Evolutionary conservation across 2,329 filamentous ascomycete genomes (phyloP), one percentile per base, ranked within the genome.

Genomic region (Periconia sp.): DNA sequence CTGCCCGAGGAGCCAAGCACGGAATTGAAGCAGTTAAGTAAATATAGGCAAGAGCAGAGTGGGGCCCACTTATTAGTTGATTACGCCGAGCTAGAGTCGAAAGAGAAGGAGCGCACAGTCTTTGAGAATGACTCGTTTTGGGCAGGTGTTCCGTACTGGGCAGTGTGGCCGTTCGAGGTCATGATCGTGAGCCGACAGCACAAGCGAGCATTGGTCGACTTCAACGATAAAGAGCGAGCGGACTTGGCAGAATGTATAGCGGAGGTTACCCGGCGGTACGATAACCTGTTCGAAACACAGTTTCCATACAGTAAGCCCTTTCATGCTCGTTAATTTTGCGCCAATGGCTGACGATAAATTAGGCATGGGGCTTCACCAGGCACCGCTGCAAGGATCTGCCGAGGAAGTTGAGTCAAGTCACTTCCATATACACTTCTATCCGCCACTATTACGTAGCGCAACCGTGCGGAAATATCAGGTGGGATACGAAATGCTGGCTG

Each of bases 381-480:
- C 94, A 13, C 94, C 94, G 3, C 79, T 99, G 5, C 83, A 87
- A 18, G 91, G 89, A 16, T 87, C 83, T 0, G 79, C 83, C 1
- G 89, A 95, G 49, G 92, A 97, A 70, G 82, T 92, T 40, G 88
- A 96, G 59, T 85, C 85, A 48, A 90, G 89, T 56, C 92, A 95
- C 72, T 85, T 99, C 66, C 94, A 99, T 71, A 86, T 99, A 76
- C 94, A 99, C 74, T 99, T 99, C 72, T 97, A 96, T 69, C 94
- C 94, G 29, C 94, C 94, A 10, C 78, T 99, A 33, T 78, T 99
- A 52, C 85, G 94, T 43, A 96, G 91, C 33, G 92, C 94, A 2
- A 96, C 91, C 0, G 92, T 99, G 33, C 85, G 89, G 57, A 99
- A 99, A 75, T 99, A 97, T 73, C 73, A 97, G 38, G 94, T 99